phyloP scores from a whole-genome alignment of 306 rosid species.

The Castanospermum australe region DNA sequence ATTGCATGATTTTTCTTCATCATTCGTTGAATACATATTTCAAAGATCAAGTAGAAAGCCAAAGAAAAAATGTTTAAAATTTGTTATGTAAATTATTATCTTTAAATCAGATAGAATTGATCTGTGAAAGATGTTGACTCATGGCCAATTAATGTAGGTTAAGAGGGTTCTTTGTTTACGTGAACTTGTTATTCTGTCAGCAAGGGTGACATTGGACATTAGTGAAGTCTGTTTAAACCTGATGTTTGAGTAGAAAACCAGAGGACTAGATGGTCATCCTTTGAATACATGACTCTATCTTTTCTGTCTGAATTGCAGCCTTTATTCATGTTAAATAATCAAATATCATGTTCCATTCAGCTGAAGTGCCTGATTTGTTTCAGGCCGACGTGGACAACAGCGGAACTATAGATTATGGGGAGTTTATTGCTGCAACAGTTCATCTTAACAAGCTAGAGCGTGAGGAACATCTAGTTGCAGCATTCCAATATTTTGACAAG shows the following conservation, averaged over 20 bases:
- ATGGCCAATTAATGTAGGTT: background rate
- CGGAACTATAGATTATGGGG: conserved; percentile 96
- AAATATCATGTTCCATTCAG: conserved; percentile 6
- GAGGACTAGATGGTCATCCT: conserved; percentile 8
- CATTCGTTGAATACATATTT: background rate
- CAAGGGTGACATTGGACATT: conserved; percentile 7
- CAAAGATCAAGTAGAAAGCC: background rate
- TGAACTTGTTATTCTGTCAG: background rate
- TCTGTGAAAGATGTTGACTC: background rate
- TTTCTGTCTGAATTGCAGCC: background rate
- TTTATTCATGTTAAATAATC: conserved; percentile 19
- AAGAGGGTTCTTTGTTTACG: background rate
- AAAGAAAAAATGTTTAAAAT: too few relatives aligned
- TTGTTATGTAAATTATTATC: background rate
- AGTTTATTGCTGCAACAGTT: conserved; percentile 93
- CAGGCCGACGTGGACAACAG: conserved; percentile 98
- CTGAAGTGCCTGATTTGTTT: conserved; percentile 44
- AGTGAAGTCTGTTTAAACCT: background rate
- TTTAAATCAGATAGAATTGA: background rate
- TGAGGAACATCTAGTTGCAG: conserved; percentile 93
- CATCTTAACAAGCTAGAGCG: conserved; percentile 98
- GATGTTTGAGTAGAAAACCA: conserved; percentile 16
- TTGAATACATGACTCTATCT: background rate
- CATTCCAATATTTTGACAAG: conserved; percentile 90
- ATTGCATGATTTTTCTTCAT: background rate